phyloP scores from a whole-genome alignment of 768 basidiomycete genomes.

The Mycena alexandri region DNA sequence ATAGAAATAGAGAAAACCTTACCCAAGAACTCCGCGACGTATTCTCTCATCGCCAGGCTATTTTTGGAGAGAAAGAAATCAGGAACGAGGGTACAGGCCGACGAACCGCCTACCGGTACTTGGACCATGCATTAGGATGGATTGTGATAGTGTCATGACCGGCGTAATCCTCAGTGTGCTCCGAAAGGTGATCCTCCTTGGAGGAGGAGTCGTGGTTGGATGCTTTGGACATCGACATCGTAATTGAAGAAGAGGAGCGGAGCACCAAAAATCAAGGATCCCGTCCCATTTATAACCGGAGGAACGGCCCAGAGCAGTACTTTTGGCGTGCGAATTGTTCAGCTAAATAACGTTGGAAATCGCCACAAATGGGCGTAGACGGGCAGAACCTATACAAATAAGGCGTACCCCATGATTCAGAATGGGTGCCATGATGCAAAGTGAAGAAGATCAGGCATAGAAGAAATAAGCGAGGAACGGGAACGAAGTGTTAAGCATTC shows the following conservation, averaged over 20 bases:
- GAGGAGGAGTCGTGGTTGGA: constrained; percentile 14
- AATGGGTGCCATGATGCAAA: constrained; percentile 1
- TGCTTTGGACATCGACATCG: constrained; percentile 28
- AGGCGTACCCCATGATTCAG: constrained; percentile 8
- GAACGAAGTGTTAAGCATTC: constrained; percentile 2
- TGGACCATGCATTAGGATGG: constrained; percentile 68
- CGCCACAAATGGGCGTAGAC: background rate
- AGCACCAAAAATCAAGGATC: background rate
- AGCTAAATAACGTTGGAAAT: constrained; percentile 22
- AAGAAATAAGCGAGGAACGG: background rate
- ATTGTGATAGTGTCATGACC: constrained; percentile 49
- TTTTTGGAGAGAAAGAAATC: background rate
- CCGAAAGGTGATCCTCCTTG: constrained; percentile 22
- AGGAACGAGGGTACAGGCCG: background rate
- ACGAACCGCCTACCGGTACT: constrained; percentile 57
- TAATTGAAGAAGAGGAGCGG: background rate
- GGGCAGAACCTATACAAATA: background rate
- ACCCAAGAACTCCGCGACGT: constrained; percentile 72
- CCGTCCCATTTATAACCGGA: constrained; percentile 23
- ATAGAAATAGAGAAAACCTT: background rate
- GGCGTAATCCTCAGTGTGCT: constrained; percentile 40
- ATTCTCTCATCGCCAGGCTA: constrained; percentile 66
- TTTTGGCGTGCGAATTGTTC: constrained; percentile 10
- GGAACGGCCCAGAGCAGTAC: background rate
- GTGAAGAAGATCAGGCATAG: background rate